Conservation (phyloP, 73 alveolate genomes). For the Tetrahymena elliotti region DNA sequence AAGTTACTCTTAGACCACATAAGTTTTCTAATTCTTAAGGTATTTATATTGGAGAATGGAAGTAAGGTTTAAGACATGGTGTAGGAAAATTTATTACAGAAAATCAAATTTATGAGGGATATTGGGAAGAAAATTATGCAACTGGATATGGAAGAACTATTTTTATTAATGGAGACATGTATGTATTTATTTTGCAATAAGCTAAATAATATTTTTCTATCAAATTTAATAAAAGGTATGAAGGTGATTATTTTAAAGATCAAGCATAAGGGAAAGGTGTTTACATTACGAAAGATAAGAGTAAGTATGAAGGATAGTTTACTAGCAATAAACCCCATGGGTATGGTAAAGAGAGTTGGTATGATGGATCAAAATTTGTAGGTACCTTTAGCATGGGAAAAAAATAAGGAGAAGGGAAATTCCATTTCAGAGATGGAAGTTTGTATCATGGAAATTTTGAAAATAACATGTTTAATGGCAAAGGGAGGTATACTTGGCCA, state of each 20-base stretch:
- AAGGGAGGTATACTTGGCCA: background rate
- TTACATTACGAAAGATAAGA: background rate
- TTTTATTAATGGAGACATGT: background rate
- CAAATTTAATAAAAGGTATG: background rate
- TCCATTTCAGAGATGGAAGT: slow-evolving; percentile 38
- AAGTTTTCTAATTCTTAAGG: background rate
- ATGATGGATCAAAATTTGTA: slow-evolving; percentile 38
- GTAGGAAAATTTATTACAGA: background rate
- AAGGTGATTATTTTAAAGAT: background rate
- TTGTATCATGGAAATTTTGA: background rate
- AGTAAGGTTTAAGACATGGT: background rate
- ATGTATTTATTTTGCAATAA: background rate
- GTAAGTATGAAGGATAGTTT: slow-evolving; percentile 44
- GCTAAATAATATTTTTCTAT: background rate
- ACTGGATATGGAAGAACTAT: background rate
- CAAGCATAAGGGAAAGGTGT: background rate
- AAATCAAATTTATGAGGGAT: background rate
- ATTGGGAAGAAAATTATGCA: background rate
- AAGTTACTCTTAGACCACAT: background rate
- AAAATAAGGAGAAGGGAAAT: slow-evolving; percentile 49
- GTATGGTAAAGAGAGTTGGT: slow-evolving; percentile 39
- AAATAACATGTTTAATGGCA: background rate
- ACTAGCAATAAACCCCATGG: slow-evolving; percentile 40
- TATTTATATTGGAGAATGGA: background rate
- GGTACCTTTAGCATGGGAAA: slow-evolving; percentile 31